Evolutionary conservation across 495 filamentous ascomycete species (phyloP).

Genomic region (Cladorrhinum samala): DNA sequence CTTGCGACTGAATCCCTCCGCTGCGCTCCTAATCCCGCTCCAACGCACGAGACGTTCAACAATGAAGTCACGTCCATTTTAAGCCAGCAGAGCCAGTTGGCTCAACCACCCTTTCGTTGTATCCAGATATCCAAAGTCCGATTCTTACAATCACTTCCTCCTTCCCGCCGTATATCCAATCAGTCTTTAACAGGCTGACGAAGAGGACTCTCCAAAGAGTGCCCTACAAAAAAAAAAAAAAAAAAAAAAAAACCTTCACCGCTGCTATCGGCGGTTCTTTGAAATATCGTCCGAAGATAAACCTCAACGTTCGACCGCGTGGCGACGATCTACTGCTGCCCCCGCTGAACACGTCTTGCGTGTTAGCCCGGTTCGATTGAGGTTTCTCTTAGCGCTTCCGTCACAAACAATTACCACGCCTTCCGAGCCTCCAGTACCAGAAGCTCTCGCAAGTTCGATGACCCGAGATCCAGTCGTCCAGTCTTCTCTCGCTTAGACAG

Average conservation of each 20-base stretch:
- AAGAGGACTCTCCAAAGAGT: too few relatives aligned
- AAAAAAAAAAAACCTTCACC: too few relatives aligned
- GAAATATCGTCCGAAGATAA: background rate
- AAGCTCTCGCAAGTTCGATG: background rate
- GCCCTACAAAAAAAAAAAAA: too few relatives aligned
- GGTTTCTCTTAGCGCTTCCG: background rate
- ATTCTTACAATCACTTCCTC: too few relatives aligned
- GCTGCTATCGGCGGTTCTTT: too few relatives aligned
- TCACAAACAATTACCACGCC: background rate
- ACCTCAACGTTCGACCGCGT: background rate
- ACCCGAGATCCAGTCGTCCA: background rate
- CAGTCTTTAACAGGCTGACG: too few relatives aligned
- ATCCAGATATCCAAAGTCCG: too few relatives aligned
- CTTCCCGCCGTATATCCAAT: too few relatives aligned
- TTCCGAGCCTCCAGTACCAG: background rate
- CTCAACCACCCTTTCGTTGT: background rate
- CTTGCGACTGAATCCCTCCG: slow-evolving; percentile 19
- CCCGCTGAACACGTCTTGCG: background rate
- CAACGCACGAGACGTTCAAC: slow-evolving; percentile 28
- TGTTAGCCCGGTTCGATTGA: background rate
- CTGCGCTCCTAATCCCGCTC: slow-evolving; percentile 3
- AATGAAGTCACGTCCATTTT: slow-evolving; percentile 29
- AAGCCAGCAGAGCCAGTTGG: background rate
- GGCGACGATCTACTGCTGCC: background rate
- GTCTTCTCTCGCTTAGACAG: too few relatives aligned